Conservation (phyloP, 2,329 filamentous ascomycete genomes). For the Magnaporthiopsis poae region DNA sequence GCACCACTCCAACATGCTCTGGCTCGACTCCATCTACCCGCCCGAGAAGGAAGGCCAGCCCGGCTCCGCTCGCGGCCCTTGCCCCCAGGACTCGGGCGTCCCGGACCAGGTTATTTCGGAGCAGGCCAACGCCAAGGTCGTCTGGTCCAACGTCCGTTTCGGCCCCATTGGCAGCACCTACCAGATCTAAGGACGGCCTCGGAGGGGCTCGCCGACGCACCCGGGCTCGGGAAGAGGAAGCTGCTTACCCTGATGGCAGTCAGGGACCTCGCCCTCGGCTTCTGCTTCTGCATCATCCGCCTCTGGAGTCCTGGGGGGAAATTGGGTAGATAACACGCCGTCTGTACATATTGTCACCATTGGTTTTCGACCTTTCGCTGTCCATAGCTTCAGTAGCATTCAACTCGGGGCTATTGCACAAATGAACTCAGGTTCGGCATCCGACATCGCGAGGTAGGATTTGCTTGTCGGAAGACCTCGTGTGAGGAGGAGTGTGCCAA, state of each 20-base stretch:
- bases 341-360: neutral
- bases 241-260: too few species aligned
- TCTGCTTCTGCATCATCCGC: neutral
- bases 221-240: too few species aligned
- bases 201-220: too few species aligned
- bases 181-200: slow-evolving; percentile 11
- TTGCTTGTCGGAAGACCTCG: too few species aligned
- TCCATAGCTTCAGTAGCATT: neutral
- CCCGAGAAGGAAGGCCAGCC: slow-evolving; percentile 26
- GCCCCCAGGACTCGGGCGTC: slow-evolving; percentile 28
- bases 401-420: neutral
- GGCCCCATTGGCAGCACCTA: slow-evolving; percentile 35
- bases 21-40: slow-evolving; percentile 51
- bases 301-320: neutral
- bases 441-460: too few species aligned
- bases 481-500: too few species aligned
- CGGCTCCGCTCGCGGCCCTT: slow-evolving; percentile 35
- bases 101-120: slow-evolving; percentile 29
- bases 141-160: slow-evolving; percentile 38
- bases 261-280: neutral
- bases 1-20: slow-evolving; percentile 51
- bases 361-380: neutral
- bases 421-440: neutral
- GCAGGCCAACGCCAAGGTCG: slow-evolving; percentile 27
- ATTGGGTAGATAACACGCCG: neutral